Percentiles rank a stretch among this genome's conserved stretches.
Conservation (phyloP, 1,284 basidiomycete genomes). For the Austropuccinia psidii region DNA sequence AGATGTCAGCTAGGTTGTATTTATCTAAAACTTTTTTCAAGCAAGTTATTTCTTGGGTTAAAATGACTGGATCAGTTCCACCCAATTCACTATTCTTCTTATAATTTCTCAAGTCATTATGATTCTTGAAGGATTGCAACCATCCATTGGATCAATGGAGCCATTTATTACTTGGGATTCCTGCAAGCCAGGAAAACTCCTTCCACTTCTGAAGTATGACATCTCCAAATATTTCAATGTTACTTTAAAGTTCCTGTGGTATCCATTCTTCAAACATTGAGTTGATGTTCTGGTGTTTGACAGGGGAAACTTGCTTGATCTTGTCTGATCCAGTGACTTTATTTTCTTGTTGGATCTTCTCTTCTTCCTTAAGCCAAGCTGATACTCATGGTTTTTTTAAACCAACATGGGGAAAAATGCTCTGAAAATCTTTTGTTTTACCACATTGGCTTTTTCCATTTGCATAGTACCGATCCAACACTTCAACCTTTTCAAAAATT, state of each 20-base stretch:
- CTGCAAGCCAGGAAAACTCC: not conserved
- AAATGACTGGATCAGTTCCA: not conserved
- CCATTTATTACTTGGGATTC: not conserved
- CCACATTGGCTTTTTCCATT: not conserved
- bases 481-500: not conserved
- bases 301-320: no score
- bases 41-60: not conserved
- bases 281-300: not conserved
- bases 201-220: not conserved
- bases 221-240: not conserved
- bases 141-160: not conserved
- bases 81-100: not conserved
- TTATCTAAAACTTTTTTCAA: not conserved
- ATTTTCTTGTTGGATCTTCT: not conserved
- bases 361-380: not conserved
- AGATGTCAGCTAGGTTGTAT: not conserved
- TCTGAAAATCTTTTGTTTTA: not conserved
- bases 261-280: not conserved
- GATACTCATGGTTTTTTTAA: not conserved
- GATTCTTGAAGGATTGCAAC: not conserved
- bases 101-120: not conserved
- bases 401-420: not conserved
- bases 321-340: not conserved
- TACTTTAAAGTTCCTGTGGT: not conserved
- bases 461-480: not conserved